These are phyloP conservation scores for Phaeodactylum tricornutum DNA, from an alignment of 108 stramenopile species.

Conservation along the genomic window DNA sequence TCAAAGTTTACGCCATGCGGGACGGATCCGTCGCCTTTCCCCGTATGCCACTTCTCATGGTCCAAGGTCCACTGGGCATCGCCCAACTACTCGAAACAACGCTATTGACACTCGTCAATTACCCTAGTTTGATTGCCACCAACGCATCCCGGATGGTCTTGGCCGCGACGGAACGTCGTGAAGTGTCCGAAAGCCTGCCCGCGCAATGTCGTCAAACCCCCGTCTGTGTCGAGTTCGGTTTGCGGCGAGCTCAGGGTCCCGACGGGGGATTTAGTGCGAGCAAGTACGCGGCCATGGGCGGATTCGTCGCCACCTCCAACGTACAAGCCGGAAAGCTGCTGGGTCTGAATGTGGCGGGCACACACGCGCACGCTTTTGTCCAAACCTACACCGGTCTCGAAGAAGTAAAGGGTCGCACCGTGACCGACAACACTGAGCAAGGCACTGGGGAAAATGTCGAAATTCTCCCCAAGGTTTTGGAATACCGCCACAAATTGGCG, in stretches of 20 bases:
- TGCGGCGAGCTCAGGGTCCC: constrained; percentile 95
- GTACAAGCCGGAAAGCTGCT: constrained; percentile 88
- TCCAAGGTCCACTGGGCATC: constrained; percentile 86
- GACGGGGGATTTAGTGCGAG: constrained; percentile 92
- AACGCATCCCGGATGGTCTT: constrained; percentile 95
- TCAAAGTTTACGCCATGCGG: constrained; percentile 62
- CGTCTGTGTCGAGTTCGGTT: constrained; percentile 90
- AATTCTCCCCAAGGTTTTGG: constrained; percentile 38
- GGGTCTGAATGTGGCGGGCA: constrained; percentile 80
- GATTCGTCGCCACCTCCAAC: constrained; percentile 95
- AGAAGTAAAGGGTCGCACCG: constrained; percentile 39
- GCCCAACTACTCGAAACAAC: constrained; percentile 95
- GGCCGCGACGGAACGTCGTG: constrained; percentile 63
- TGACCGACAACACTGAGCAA: constrained; percentile 18
- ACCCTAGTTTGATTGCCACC: constrained; percentile 85
- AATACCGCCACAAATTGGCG: constrained; percentile 37
- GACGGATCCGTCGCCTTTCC: constrained; percentile 91
- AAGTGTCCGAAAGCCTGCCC: neutral
- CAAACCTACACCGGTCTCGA: constrained; percentile 67
- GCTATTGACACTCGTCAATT: constrained; percentile 91
- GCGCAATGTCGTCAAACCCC: constrained; percentile 13
- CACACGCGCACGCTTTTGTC: constrained; percentile 97
- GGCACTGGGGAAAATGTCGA: constrained; percentile 17
- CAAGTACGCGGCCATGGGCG: constrained; percentile 90
- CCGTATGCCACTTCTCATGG: constrained; percentile 60